phyloP scores from a whole-genome alignment of 176 grass and related monocot species.

The Metroxylon sagu region DNA sequence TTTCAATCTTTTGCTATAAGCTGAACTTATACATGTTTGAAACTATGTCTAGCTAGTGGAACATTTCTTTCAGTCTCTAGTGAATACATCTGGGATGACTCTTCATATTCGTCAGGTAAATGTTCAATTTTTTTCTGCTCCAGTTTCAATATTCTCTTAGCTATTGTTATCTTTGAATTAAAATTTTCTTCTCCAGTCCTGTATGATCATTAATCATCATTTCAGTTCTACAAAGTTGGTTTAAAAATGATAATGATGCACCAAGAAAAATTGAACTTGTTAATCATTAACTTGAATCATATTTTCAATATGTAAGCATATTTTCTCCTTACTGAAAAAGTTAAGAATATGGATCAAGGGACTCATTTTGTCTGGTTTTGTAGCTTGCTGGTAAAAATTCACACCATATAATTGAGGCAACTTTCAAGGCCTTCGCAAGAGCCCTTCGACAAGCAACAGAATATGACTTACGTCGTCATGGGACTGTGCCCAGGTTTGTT shows the following conservation, averaged over 20 bases:
- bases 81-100: conserved; percentile 96
- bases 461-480: conserved; percentile 67
- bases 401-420: conserved; percentile 80
- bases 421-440: conserved; percentile 94
- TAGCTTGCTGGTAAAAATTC: conserved; percentile 90
- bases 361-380: background rate
- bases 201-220: too few species aligned
- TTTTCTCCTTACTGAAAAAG: too few species aligned
- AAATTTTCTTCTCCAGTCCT: too few species aligned
- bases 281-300: too few species aligned
- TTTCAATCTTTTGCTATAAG: background rate
- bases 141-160: background rate
- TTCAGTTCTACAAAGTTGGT: too few species aligned
- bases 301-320: too few species aligned
- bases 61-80: conserved; percentile 87
- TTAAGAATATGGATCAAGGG: too few species aligned
- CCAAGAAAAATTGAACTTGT: too few species aligned
- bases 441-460: conserved; percentile 92
- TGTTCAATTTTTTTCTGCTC: background rate
- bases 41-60: conserved; percentile 63
- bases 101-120: conserved; percentile 92
- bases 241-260: too few species aligned
- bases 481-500: conserved; percentile 69
- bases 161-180: too few species aligned
- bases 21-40: conserved; percentile 6